These are phyloP conservation scores for Penicillium pulvis DNA, from an alignment of 495 filamentous ascomycete species.

Conservation along the genomic window DNA sequence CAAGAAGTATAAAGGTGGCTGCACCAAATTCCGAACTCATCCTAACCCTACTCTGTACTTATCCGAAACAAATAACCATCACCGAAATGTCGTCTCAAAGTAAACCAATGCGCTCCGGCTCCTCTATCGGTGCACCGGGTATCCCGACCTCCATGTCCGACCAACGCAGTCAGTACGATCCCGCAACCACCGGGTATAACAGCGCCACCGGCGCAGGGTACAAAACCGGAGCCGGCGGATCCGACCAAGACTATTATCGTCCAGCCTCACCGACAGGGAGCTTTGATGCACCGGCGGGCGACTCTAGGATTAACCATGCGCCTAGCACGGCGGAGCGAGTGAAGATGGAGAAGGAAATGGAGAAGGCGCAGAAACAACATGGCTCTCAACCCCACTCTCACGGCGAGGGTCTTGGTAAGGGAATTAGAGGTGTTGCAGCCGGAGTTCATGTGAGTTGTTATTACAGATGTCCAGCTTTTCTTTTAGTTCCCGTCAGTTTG, in stretches of 20 bases:
- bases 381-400: conserved; percentile 9
- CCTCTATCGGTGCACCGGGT: conserved; percentile 36
- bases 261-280: neutral
- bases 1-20: conserved; percentile 1
- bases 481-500: neutral
- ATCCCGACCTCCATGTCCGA: conserved; percentile 21
- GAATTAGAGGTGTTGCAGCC: conserved; percentile 30
- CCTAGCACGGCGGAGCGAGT: conserved; percentile 13
- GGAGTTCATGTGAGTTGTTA: conserved; percentile 41
- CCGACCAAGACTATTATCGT: neutral
- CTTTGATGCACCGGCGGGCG: conserved; percentile 1
- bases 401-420: conserved; percentile 15
- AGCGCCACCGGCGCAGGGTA: conserved; percentile 34
- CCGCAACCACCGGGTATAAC: conserved; percentile 25
- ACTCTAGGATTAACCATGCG: neutral
- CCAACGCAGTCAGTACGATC: conserved; percentile 26
- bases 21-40: neutral
- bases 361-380: neutral
- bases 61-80: neutral
- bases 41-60: neutral
- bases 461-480: neutral
- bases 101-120: conserved; percentile 14
- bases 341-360: conserved; percentile 13
- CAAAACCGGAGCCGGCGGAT: neutral
- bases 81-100: neutral